These are phyloP conservation scores for Sicyos edulis DNA, from an alignment of 306 rosid genomes.

Conservation along the genomic window DNA sequence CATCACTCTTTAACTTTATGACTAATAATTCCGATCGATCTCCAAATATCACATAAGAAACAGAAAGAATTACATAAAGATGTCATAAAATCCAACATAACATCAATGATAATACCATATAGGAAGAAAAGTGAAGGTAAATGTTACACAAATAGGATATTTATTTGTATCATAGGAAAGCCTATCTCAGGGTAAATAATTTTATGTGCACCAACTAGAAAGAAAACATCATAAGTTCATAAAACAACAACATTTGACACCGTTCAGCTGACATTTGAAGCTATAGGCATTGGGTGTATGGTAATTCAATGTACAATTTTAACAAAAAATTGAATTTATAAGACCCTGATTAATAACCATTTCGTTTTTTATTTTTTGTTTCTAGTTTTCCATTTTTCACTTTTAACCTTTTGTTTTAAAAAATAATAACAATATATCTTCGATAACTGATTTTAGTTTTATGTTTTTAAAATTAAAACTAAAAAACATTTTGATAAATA, in stretches of 20 bases:
- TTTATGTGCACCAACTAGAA: neutral
- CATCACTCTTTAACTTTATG: neutral
- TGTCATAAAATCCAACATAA: neutral
- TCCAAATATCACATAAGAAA: neutral
- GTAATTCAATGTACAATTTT: too few relatives aligned
- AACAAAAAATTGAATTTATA: too few relatives aligned
- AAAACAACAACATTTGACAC: slow-evolving; percentile 12
- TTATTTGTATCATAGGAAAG: neutral
- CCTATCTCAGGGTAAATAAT: neutral
- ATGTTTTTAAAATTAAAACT: too few relatives aligned
- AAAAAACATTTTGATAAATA: too few relatives aligned
- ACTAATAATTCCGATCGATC: neutral
- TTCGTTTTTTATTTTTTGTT: too few relatives aligned
- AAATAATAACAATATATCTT: too few relatives aligned
- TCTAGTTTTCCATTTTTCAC: too few relatives aligned
- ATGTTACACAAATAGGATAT: neutral
- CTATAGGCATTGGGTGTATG: neutral
- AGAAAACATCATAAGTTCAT: neutral
- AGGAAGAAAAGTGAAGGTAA: neutral
- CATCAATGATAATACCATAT: neutral
- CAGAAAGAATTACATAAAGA: neutral
- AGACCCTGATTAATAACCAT: too few relatives aligned
- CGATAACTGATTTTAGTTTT: too few relatives aligned
- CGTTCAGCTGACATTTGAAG: neutral
- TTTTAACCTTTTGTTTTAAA: too few relatives aligned